These are phyloP conservation scores for Calendula officinalis DNA, from an alignment of 129 eudicot species.

Conservation along the genomic window DNA sequence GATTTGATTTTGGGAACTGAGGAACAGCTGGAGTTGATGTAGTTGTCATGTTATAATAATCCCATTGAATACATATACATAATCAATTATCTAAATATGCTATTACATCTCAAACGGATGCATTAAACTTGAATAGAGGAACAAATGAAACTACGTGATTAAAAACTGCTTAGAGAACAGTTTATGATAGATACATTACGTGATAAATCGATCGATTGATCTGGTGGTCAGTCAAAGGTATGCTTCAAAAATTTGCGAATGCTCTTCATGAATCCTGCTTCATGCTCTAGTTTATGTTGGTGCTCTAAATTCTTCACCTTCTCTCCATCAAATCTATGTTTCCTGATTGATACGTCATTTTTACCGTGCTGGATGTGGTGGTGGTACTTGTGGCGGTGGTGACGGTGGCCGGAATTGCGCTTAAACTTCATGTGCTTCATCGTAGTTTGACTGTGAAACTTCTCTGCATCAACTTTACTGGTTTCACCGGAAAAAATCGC, in stretches of 20 bases:
- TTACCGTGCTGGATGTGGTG: not conserved
- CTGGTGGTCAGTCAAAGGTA: constrained; percentile 23
- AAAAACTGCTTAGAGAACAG: constrained; percentile 25
- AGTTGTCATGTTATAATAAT: not conserved
- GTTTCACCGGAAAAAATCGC: not conserved
- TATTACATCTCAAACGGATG: constrained; percentile 34
- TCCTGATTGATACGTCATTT: not conserved
- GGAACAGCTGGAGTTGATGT: not conserved
- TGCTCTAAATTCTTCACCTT: constrained; percentile 15
- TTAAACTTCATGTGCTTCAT: not conserved
- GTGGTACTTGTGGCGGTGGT: not conserved
- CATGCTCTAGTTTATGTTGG: constrained; percentile 3
- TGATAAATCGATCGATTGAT: constrained; percentile 6
- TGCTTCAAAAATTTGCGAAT: constrained; percentile 34
- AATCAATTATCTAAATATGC: constrained; percentile 28
- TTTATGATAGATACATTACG: constrained; percentile 22
- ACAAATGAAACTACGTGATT: constrained; percentile 3
- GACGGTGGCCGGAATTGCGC: not conserved
- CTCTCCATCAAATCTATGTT: constrained; percentile 13
- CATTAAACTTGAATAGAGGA: constrained; percentile 17
- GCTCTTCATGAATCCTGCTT: constrained; percentile 27
- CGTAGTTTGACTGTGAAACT: not conserved
- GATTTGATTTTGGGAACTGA: constrained; percentile 25
- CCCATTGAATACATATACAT: constrained; percentile 6
- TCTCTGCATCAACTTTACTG: not conserved